Base-by-base conservation (phyloP, 2,329 filamentous ascomycete species). In the Pseudogymnoascus sp. region DNA sequence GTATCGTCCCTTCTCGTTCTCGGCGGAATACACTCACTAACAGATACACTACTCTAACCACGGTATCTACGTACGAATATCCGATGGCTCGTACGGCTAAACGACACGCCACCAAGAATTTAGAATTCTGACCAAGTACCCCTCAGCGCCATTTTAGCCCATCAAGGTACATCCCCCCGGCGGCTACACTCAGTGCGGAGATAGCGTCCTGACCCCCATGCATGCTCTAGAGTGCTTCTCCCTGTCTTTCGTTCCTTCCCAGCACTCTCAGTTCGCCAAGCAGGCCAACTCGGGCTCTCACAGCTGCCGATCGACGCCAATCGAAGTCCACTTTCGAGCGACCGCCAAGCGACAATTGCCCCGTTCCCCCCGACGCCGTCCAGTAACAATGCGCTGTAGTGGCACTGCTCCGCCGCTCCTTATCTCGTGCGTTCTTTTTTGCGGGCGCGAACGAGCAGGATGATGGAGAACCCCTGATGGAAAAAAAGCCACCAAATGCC, bases 111-210 rank as follows among this genome's bases (percentile, higher is more conserved):
- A 26, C 43, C 26, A 31, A 52, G 26, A 52, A 33, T 55, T 55
- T 55, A 55, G 45, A 55, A 55, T 55, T 55, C 45, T 55, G 26
- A 55, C 45, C 26, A 55, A 33, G 45, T 55, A 55, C 26, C 26
- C 6, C 8, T 10, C n/a, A 45, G 21, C 26, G 29, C 45, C 26
- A 19, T 33, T 33, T 7, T 19, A 31, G n/a, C 45, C 45, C 45
- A 31, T 33, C 8, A 16, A 33, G 26, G 26, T 55, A 55, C 45
- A 49, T 55, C n/a, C 8, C 26, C 14, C 16, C 29, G 45, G 45
- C 45, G 45, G 26, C 45, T 55, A 55, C 45, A 19, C 45, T 33
- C 45, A 55, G 21, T 45, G 41, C 6, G 41, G 41, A 45, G 41
- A 8, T 45, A 26, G 41, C 21, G 41, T 45, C 5, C 11, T 21